These are phyloP conservation scores for Brettanomyces anomalus DNA, from an alignment of 805 yeast genomes.

Conservation along the genomic window DNA sequence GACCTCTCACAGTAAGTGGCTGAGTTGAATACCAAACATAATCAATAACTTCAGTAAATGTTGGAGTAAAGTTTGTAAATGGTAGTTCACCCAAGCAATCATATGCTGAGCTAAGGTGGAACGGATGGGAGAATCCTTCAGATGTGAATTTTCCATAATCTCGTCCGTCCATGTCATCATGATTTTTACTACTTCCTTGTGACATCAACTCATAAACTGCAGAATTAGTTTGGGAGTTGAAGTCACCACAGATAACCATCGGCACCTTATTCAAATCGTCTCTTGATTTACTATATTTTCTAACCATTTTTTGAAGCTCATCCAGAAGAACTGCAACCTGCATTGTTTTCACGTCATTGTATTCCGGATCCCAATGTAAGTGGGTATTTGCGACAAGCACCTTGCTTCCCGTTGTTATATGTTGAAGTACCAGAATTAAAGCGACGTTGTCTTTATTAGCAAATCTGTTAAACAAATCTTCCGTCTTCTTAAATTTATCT, in stretches of 20 bases:
- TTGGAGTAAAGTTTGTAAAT: conserved; percentile 90
- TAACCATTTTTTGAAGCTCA: conserved; percentile 64
- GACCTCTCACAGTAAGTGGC: conserved; percentile 72
- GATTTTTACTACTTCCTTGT: conserved; percentile 70
- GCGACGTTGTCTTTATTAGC: conserved; percentile 95
- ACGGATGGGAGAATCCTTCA: conserved; percentile 75
- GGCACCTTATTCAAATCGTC: conserved; percentile 43
- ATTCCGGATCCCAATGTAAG: conserved; percentile 97
- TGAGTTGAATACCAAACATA: conserved; percentile 91
- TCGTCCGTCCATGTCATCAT: conserved; percentile 73
- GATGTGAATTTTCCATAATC: conserved; percentile 89
- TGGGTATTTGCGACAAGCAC: conserved; percentile 82
- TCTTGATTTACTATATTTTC: conserved; percentile 27
- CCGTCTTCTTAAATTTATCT: conserved; percentile 84
- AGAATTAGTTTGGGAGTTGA: conserved; percentile 76
- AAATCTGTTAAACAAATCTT: conserved; percentile 90
- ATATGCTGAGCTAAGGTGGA: conserved; percentile 80
- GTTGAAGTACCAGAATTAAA: conserved; percentile 65
- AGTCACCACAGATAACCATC: conserved; percentile 89
- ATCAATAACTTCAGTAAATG: conserved; percentile 88
- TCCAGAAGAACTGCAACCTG: conserved; percentile 90
- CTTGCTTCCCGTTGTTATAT: conserved; percentile 58
- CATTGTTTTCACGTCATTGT: conserved; percentile 90
- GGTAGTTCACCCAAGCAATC: conserved; percentile 81
- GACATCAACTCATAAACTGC: conserved; percentile 90